Evolutionary conservation across 2,329 filamentous ascomycete genomes (phyloP).

Genomic region (Penicillium glabrum): DNA sequence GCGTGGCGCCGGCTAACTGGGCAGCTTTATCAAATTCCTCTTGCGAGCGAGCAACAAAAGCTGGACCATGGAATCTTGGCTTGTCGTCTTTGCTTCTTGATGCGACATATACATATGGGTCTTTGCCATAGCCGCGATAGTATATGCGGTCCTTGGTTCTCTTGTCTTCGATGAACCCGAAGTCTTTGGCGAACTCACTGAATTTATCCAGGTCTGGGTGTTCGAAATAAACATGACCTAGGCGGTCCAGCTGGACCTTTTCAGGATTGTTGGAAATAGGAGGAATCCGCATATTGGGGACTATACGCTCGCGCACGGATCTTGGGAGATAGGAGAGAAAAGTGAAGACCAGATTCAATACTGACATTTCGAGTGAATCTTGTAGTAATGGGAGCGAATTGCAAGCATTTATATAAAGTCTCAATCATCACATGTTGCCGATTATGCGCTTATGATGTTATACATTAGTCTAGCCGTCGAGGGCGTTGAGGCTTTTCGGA

Average conservation of each 20-base stretch:
- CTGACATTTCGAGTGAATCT: no score
- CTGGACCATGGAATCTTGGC: conserved; percentile 57
- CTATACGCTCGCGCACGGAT: no score
- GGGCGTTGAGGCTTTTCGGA: no score
- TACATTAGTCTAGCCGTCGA: no score
- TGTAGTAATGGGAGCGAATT: no score
- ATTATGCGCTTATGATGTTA: no score
- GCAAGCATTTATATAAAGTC: no score
- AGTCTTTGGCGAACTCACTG: conserved; percentile 29
- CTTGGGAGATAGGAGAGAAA: no score
- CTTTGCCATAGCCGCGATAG: conserved; percentile 61
- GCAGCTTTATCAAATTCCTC: conserved; percentile 56
- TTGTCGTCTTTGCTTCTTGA: conserved; percentile 48
- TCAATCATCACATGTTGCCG: no score
- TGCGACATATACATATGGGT: conserved; percentile 62
- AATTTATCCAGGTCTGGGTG: conserved; percentile 29
- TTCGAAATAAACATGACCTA: conserved; percentile 32
- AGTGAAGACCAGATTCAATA: no score
- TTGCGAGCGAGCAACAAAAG: conserved; percentile 58
- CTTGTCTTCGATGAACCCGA: conserved; percentile 30
- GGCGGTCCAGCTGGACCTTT: conserved; percentile 28
- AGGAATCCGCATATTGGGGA: conserved; percentile 8
- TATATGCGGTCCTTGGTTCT: conserved; percentile 49
- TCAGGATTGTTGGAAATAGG: conserved; percentile 18
- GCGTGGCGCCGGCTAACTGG: conserved; percentile 51